Base-by-base conservation (phyloP, 1,284 basidiomycete species). In the Microbotryum lychnidis-dioicae region DNA sequence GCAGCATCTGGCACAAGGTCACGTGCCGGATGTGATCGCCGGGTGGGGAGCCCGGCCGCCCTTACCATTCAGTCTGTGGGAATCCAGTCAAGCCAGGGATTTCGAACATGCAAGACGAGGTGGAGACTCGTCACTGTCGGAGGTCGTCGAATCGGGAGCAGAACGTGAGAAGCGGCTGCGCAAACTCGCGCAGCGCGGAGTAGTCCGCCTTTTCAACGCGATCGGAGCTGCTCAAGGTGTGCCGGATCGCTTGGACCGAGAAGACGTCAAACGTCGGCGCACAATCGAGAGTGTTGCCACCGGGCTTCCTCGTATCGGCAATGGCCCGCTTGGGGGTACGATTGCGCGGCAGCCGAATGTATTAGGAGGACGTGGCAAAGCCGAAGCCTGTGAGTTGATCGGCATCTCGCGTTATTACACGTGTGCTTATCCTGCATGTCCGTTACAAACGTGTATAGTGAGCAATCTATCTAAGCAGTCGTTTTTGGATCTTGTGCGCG, bases 141-240 rank as follows among this genome's bases (percentile, higher is more conserved):
- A 54, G 23, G 57, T 52, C 25, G 58, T 31, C 25, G 65, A 68
- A 54, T 63, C 58, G 25, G 69, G 70, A 9, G 70, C 71, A 16
- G 70, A 72, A 54, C 64, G 70, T 31, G 73, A 74, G 62, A 73
- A 73, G 61, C 60, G 67, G 37, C 52, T 74, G 47, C 50, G 73
- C 31, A 70, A 71, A 51, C 50, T 74, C 25, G 73, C 73, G 16
- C 73, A 74, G 62, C 64, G 67, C 21, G 73, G 73, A 56, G 73
- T 73, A 25, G 73, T 74, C 54, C 58, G 72, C 33, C 54, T 74
- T 31, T 74, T 74, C 65, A 74, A 74, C 47, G 73, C 73, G 14
- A 73, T 74, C 52, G 64, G 70, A 16, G 73, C 71, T 2, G 72
- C 72, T 9, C 72, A 73, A 64, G 67, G 68, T 2, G 66, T 65